These are phyloP conservation scores for Nectriaceae sp. DNA, from an alignment of 2,329 filamentous ascomycete species.

Conservation along the genomic window DNA sequence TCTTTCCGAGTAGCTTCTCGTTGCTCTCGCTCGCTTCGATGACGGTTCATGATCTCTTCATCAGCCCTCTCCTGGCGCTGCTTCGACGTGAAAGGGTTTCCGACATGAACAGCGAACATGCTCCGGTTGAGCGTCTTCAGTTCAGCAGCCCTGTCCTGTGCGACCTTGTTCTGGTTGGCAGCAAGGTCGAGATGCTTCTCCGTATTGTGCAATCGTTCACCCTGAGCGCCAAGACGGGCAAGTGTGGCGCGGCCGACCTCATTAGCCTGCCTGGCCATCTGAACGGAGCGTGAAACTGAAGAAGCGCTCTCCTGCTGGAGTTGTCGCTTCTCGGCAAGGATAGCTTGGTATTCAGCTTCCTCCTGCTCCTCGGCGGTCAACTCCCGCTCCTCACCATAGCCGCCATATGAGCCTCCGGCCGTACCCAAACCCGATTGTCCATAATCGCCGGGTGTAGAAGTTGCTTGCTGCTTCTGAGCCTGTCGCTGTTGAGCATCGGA, in stretches of 20 bases:
- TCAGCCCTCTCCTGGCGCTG: slow-evolving; percentile 66
- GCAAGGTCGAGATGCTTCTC: slow-evolving; percentile 83
- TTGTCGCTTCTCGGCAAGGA: slow-evolving; percentile 56
- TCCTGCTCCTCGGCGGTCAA: slow-evolving; percentile 82
- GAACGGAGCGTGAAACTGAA: slow-evolving; percentile 41
- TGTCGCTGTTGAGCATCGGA: slow-evolving; percentile 53
- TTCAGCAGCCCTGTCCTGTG: slow-evolving; percentile 79
- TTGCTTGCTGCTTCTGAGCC: slow-evolving; percentile 39
- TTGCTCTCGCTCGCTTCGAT: slow-evolving; percentile 65
- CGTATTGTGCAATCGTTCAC: slow-evolving; percentile 78
- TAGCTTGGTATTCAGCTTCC: slow-evolving; percentile 67
- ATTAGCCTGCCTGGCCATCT: slow-evolving; percentile 46
- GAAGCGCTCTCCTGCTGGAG: slow-evolving; percentile 73
- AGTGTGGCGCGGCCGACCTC: slow-evolving; percentile 69
- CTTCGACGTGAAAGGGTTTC: slow-evolving; percentile 75
- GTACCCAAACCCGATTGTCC: slow-evolving; percentile 22
- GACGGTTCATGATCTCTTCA: slow-evolving; percentile 67
- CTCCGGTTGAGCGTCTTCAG: slow-evolving; percentile 83
- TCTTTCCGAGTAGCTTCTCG: slow-evolving; percentile 62
- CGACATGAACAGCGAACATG: slow-evolving; percentile 86
- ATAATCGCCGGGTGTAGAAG: slow-evolving; percentile 20
- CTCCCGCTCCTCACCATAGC: slow-evolving; percentile 70
- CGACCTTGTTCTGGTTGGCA: slow-evolving; percentile 72
- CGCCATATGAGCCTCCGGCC: slow-evolving; percentile 42
- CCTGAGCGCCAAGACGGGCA: slow-evolving; percentile 73